Conservation (phyloP, 2,329 filamentous ascomycete species). For the Kalmusia sp. region DNA sequence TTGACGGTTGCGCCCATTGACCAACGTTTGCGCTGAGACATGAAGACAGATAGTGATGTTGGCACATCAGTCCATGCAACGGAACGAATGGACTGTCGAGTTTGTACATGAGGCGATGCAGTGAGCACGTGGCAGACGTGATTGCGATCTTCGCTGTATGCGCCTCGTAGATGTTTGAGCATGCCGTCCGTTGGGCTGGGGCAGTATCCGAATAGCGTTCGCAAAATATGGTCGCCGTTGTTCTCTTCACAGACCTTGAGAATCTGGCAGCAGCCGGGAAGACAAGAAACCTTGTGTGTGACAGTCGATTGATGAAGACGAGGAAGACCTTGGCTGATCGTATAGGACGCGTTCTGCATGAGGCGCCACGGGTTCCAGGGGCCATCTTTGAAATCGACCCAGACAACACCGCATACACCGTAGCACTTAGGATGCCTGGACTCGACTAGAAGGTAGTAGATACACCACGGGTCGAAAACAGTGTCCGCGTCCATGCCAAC, state of each 20-base stretch:
- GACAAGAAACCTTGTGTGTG: slow-evolving; percentile 59
- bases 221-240: slow-evolving; percentile 47
- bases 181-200: slow-evolving; percentile 58
- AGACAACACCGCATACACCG: slow-evolving; percentile 58
- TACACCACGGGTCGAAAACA: slow-evolving; percentile 56
- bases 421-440: slow-evolving; percentile 35
- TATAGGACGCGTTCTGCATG: slow-evolving; percentile 58
- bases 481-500: slow-evolving; percentile 45
- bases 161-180: slow-evolving; percentile 58
- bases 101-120: slow-evolving; percentile 48
- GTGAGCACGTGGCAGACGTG: slow-evolving; percentile 57
- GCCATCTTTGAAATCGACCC: slow-evolving; percentile 53
- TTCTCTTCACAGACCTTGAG: slow-evolving; percentile 59
- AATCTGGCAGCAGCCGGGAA: slow-evolving; percentile 59
- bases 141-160: slow-evolving; percentile 59
- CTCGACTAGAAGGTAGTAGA: slow-evolving; percentile 35
- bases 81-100: slow-evolving; percentile 56
- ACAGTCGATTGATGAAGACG: slow-evolving; percentile 59
- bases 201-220: slow-evolving; percentile 53
- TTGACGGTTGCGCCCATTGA: slow-evolving; percentile 58
- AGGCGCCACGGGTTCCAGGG: slow-evolving; percentile 51
- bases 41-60: slow-evolving; percentile 49
- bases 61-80: slow-evolving; percentile 54
- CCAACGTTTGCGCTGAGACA: slow-evolving; percentile 59
- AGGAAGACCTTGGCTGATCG: slow-evolving; percentile 38